Evolutionary conservation across 2,329 filamentous ascomycete genomes (phyloP).

Genomic region (Aspergillus neotritici): DNA sequence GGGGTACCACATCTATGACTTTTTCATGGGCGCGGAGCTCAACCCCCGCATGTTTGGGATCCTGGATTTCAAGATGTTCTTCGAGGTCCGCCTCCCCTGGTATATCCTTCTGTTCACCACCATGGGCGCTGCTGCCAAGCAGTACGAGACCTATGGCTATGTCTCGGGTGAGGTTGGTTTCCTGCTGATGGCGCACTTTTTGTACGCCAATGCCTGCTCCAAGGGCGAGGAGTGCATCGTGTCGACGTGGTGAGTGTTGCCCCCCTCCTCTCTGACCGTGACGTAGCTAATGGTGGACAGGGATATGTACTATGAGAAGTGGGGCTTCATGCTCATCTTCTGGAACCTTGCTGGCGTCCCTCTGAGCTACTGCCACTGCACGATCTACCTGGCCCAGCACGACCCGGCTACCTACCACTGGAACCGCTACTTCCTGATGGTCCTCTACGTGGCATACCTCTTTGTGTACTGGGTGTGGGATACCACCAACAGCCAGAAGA

Average conservation of each 20-base stretch:
- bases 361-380: conserved; percentile 89
- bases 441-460: conserved; percentile 66
- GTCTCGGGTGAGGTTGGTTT: conserved; percentile 80
- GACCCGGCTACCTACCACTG: conserved; percentile 69
- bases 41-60: conserved; percentile 81
- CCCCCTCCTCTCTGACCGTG: too few species aligned
- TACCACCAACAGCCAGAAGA: conserved; percentile 88
- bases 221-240: conserved; percentile 90
- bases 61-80: conserved; percentile 92
- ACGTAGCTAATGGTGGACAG: conserved; percentile 31
- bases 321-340: conserved; percentile 97
- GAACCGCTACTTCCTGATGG: conserved; percentile 62
- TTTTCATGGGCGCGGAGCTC: conserved; percentile 84
- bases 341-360: conserved; percentile 93
- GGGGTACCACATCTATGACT: conserved; percentile 72
- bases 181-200: conserved; percentile 80
- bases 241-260: conserved; percentile 63
- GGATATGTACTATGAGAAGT: conserved; percentile 97
- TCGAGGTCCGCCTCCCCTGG: conserved; percentile 88
- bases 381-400: conserved; percentile 81
- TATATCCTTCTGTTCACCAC: conserved; percentile 79
- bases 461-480: conserved; percentile 91
- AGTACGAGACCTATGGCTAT: conserved; percentile 80
- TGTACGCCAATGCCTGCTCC: conserved; percentile 86
- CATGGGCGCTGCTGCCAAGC: conserved; percentile 69